phyloP scores from a whole-genome alignment of 169 alveolate genomes.

The Besnoitia besnoiti region DNA sequence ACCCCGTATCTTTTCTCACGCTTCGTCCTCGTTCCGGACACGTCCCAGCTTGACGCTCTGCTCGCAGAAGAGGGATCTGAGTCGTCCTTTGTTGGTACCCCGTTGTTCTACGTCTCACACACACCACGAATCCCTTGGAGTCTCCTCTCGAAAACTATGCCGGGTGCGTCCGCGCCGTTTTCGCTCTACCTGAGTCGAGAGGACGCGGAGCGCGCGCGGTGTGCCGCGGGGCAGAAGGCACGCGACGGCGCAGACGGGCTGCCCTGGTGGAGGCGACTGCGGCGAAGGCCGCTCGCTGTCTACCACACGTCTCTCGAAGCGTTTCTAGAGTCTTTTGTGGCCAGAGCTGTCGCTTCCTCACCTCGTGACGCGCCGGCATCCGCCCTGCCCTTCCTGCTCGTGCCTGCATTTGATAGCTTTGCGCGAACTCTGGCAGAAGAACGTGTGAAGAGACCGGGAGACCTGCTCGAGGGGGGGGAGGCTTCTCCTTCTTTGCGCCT shows the following conservation, averaged over 20 bases:
- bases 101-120: slow-evolving; percentile 19
- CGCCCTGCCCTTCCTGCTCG: not conserved
- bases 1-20: not conserved
- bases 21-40: slow-evolving; percentile 9
- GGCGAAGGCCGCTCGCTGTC: not conserved
- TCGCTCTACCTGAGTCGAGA: not conserved
- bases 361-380: not conserved
- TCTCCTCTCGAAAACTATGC: not conserved
- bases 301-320: slow-evolving; percentile 20
- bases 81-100: slow-evolving; percentile 3
- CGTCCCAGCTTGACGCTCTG: not conserved
- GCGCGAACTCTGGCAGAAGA: not conserved
- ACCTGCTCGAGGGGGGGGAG: not conserved
- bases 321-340: not conserved
- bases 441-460: too few species aligned
- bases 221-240: not conserved
- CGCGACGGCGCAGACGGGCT: not conserved
- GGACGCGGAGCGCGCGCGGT: not conserved
- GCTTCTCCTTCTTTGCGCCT: not conserved
- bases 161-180: not conserved
- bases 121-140: not conserved
- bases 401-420: not conserved
- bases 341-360: not conserved
- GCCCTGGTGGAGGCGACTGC: not conserved
- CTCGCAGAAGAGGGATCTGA: not conserved